Conservation (phyloP, 2,329 filamentous ascomycete genomes). For the Macrophomina pseudophaseolina region DNA sequence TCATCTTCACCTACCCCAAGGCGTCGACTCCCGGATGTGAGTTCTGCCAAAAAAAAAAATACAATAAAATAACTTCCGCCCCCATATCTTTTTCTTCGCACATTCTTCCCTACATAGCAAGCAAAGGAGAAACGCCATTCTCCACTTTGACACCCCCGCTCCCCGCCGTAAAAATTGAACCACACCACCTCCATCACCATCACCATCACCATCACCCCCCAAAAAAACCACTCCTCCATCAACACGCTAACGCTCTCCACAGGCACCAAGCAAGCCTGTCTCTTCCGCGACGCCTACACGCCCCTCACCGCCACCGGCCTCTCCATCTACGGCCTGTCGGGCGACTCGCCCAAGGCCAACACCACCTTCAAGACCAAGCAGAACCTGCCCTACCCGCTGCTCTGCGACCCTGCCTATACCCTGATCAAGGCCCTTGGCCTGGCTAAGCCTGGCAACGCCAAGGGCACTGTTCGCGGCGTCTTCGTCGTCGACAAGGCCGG, state of each 20-base stretch:
- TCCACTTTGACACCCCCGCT: neutral
- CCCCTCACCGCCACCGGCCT: conserved; percentile 78
- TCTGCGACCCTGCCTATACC: conserved; percentile 77
- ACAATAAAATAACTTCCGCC: neutral
- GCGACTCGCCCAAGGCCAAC: conserved; percentile 88
- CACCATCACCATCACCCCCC: conserved; percentile 63
- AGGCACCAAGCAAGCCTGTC: conserved; percentile 93
- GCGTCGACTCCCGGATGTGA: conserved; percentile 94
- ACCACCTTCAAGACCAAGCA: conserved; percentile 92
- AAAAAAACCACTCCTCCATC: too few relatives aligned
- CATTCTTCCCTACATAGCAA: neutral
- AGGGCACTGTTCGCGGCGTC: conserved; percentile 82
- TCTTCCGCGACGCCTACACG: conserved; percentile 86
- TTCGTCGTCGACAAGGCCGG: conserved; percentile 84
- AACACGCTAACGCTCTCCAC: too few relatives aligned
- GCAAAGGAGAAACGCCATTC: neutral
- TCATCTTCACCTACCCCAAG: conserved; percentile 94
- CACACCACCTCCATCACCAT: too few relatives aligned
- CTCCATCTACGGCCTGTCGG: conserved; percentile 86
- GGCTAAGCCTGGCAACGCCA: conserved; percentile 71
- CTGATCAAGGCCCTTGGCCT: conserved; percentile 88
- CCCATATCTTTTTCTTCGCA: conserved; percentile 5
- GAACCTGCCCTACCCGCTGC: conserved; percentile 82
- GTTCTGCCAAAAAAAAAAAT: conserved; percentile 42
- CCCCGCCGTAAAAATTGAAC: neutral